These are phyloP conservation scores for Phaseolus lunatus DNA, from an alignment of 306 rosid species.

Conservation along the genomic window DNA sequence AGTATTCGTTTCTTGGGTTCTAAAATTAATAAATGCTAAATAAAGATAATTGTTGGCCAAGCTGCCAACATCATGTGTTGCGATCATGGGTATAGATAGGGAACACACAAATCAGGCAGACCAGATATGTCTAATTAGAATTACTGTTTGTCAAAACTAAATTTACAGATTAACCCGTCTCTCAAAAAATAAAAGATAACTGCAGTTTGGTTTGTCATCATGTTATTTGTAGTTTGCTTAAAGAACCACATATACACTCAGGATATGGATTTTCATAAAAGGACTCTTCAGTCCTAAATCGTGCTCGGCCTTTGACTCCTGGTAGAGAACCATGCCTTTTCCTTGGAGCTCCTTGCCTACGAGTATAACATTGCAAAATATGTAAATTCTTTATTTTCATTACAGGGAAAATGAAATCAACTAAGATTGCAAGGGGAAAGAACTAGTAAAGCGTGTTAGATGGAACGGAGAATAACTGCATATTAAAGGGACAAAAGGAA, in stretches of 20 bases:
- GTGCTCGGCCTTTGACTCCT: constrained; percentile 85
- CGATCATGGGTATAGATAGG: constrained; percentile 1
- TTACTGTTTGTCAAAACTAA: constrained; percentile 28
- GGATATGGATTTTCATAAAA: constrained; percentile 92
- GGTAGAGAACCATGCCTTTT: constrained; percentile 69
- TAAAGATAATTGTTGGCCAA: constrained; percentile 11
- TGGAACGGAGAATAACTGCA: not conserved
- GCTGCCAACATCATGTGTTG: constrained; percentile 17
- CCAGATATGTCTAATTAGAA: constrained; percentile 40
- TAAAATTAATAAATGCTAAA: not conserved
- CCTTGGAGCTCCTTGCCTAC: constrained; percentile 92
- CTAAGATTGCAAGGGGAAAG: not conserved
- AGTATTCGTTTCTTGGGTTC: not conserved
- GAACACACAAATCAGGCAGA: constrained; percentile 6
- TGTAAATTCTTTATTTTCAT: constrained; percentile 24
- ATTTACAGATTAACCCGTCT: constrained; percentile 22
- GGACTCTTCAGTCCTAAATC: constrained; percentile 84
- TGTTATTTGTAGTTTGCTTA: constrained; percentile 47
- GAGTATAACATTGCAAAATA: constrained; percentile 35
- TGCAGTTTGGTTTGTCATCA: constrained; percentile 40
- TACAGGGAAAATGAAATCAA: constrained; percentile 39
- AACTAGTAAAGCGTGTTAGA: not conserved
- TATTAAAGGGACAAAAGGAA: not conserved
- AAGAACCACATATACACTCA: constrained; percentile 84
- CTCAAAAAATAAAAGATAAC: constrained; percentile 36